These are phyloP conservation scores for Aegilops umbellulata DNA, from an alignment of 176 grass and related monocot species.

Conservation along the genomic window DNA sequence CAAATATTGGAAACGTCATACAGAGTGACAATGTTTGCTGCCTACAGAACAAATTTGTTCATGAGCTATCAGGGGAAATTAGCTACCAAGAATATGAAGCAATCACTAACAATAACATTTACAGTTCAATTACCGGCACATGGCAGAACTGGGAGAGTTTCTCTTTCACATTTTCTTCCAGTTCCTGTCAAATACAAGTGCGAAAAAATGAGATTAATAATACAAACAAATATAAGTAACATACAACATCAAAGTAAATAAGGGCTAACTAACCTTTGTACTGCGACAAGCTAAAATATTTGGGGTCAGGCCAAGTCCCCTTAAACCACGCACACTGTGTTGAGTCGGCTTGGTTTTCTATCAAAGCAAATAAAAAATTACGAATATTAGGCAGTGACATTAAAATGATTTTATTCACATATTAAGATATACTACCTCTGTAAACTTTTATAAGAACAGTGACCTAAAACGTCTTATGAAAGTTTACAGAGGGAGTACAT, in stretches of 20 bases:
- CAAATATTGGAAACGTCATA: slow-evolving; percentile 89
- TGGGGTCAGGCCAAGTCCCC: slow-evolving; percentile 76
- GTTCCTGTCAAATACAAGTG: slow-evolving; percentile 34
- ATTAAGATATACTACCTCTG: background rate
- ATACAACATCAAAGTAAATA: background rate
- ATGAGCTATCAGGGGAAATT: slow-evolving; percentile 11
- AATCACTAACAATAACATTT: background rate
- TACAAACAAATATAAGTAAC: slow-evolving; percentile 2
- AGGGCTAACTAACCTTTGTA: slow-evolving; percentile 45
- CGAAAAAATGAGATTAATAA: background rate
- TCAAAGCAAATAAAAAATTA: slow-evolving; percentile 9
- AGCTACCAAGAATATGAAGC: background rate
- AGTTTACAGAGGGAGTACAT: background rate
- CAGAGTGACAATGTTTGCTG: slow-evolving; percentile 57
- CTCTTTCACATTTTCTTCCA: slow-evolving; percentile 75
- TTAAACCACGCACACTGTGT: slow-evolving; percentile 74
- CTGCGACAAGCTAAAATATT: slow-evolving; percentile 83
- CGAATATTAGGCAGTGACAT: background rate
- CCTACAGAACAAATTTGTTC: slow-evolving; percentile 45
- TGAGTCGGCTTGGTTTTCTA: slow-evolving; percentile 93
- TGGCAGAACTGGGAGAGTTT: slow-evolving; percentile 88
- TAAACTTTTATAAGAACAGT: too few species aligned
- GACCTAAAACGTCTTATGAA: too few species aligned
- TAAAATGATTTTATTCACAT: background rate
- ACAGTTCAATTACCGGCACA: slow-evolving; percentile 57